Conservation (phyloP, 202 grass and related monocot species). For the Dendrocalamus latiflorus region DNA sequence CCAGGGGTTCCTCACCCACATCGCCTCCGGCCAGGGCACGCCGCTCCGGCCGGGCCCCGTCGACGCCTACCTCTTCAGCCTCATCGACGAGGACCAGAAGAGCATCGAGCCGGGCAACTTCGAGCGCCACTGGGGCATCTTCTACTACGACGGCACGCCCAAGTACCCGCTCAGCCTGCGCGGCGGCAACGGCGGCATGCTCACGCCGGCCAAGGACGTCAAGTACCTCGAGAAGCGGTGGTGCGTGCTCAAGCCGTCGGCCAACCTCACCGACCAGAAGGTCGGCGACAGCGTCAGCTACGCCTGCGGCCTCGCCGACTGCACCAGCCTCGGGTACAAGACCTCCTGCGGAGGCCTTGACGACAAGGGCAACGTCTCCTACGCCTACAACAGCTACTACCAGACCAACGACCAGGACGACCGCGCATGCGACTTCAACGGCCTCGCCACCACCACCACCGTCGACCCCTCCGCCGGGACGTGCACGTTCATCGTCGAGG, state of each 20-base stretch:
- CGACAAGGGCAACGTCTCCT: constrained; percentile 75
- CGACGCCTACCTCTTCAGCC: constrained; percentile 84
- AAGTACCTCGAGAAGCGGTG: constrained; percentile 50
- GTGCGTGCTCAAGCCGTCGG: constrained; percentile 75
- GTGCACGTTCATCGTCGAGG: constrained; percentile 68
- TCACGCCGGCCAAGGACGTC: constrained; percentile 49
- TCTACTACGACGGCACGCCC: constrained; percentile 75
- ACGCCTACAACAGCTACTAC: constrained; percentile 87
- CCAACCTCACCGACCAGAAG: constrained; percentile 35
- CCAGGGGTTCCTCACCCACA: constrained; percentile 60
- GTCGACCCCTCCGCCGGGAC: constrained; percentile 50
- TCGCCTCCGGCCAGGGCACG: constrained; percentile 57
- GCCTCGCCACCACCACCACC: constrained; percentile 49
- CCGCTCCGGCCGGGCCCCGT: constrained; percentile 63
- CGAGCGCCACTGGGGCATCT: constrained; percentile 95
- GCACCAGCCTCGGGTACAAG: constrained; percentile 88
- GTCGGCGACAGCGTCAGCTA: constrained; percentile 66
- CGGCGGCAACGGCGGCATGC: neutral
- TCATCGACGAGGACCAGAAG: constrained; percentile 85
- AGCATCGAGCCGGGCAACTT: constrained; percentile 88
- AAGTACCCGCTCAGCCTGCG: constrained; percentile 66
- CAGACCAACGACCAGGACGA: constrained; percentile 83
- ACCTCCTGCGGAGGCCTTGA: constrained; percentile 69
- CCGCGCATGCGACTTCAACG: constrained; percentile 62
- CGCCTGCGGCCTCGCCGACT: constrained; percentile 77